phyloP scores from a whole-genome alignment of 106 monocot species.

The Dendrobium nobile region DNA sequence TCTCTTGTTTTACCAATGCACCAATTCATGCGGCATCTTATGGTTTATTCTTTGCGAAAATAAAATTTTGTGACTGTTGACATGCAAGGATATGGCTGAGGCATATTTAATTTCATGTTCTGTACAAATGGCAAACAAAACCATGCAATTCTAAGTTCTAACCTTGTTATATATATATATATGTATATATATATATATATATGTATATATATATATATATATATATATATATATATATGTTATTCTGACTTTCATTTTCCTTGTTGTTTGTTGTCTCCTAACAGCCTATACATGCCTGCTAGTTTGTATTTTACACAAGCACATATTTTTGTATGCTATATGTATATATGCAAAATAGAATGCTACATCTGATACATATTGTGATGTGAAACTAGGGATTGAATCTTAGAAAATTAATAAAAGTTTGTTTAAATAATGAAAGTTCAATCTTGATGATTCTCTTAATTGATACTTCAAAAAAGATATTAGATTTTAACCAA shows the following conservation, averaged over 20 bases:
- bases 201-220: no score
- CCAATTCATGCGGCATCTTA: neutral
- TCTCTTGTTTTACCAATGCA: no score
- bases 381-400: no score
- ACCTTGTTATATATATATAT: no score
- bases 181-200: no score
- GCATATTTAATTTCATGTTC: neutral
- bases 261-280: neutral
- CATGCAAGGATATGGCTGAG: neutral
- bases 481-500: no score
- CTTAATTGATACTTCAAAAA: no score
- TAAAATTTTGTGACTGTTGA: neutral
- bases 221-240: neutral
- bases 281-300: neutral
- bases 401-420: no score
- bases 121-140: neutral
- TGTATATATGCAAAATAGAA: neutral
- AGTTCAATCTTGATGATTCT: no score
- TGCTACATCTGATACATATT: neutral
- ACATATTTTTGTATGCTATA: neutral
- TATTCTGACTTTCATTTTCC: neutral
- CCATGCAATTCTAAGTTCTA: neutral
- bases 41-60: neutral
- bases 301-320: neutral
- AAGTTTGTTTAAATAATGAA: no score